Percentiles rank a stretch among this genome's conserved stretches.
Evolutionary conservation across 176 grass and related monocot genomes (phyloP).

Genomic region (Avena insularis): DNA sequence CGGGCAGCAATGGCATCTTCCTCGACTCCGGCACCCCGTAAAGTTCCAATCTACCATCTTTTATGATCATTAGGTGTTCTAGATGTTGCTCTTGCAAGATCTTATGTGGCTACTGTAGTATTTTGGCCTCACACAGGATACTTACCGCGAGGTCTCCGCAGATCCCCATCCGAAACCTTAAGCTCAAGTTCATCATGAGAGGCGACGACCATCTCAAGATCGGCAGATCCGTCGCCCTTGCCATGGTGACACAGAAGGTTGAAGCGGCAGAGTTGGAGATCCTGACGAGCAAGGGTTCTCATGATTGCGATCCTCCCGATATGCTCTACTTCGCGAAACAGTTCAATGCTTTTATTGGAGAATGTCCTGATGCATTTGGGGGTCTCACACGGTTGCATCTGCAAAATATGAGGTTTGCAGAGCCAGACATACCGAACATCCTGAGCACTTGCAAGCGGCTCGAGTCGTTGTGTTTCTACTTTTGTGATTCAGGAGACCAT

Average conservation of each 20-base stretch:
- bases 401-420: background rate
- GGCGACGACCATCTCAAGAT: background rate
- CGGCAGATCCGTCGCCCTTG: background rate
- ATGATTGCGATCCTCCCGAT: background rate
- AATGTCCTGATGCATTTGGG: background rate
- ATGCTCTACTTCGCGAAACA: background rate
- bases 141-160: background rate
- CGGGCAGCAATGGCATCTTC: no score
- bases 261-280: background rate
- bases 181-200: background rate
- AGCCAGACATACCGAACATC: background rate
- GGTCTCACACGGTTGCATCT: background rate
- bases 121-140: no score
- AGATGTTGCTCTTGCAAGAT: no score
- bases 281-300: background rate
- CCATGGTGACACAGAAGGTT: background rate
- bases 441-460: background rate
- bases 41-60: no score
- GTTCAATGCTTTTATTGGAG: background rate
- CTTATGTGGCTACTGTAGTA: no score
- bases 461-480: background rate
- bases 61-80: no score
- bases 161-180: background rate
- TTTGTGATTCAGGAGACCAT: background rate
- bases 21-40: no score